Conservation (phyloP, 2,329 filamentous ascomycete species). For the Pseudogymnoascus sp. region DNA sequence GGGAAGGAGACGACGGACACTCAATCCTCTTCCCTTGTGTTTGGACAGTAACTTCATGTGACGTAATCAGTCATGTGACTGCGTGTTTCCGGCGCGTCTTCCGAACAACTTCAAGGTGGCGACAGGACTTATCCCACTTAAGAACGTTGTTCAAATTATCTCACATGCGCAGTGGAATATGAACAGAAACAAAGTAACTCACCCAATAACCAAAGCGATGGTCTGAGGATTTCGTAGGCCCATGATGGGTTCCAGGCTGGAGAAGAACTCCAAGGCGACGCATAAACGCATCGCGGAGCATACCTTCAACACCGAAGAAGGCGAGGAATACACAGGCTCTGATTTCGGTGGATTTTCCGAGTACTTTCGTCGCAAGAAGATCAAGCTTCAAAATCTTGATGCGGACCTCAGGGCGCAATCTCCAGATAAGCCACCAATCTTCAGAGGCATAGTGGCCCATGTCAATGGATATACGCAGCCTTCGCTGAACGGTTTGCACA, state of each 20-base stretch:
- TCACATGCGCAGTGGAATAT: neutral
- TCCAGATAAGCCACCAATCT: conserved; percentile 69
- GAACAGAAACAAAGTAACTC: neutral
- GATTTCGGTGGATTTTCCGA: conserved; percentile 84
- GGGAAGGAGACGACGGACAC: neutral
- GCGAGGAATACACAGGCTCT: conserved; percentile 86
- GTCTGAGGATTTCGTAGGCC: neutral
- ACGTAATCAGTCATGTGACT: conserved; percentile 5
- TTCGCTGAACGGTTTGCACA: conserved; percentile 81
- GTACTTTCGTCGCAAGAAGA: conserved; percentile 92
- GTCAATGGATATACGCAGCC: conserved; percentile 96
- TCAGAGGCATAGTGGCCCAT: conserved; percentile 84
- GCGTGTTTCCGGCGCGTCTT: conserved; percentile 8
- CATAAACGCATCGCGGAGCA: conserved; percentile 59
- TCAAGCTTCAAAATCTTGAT: conserved; percentile 94
- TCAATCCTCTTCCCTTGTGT: neutral
- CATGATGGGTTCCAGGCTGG: conserved; percentile 53
- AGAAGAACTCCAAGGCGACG: conserved; percentile 57
- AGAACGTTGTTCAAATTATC: neutral
- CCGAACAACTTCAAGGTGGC: neutral
- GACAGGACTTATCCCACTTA: neutral
- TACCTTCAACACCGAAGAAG: conserved; percentile 71
- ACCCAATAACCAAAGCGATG: neutral
- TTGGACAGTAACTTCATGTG: neutral
- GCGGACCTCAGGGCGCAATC: conserved; percentile 58